Evolutionary conservation across 306 rosid genomes (phyloP), one percentile per base, ranked within the genome.

Genomic region (Vigna radiata): DNA sequence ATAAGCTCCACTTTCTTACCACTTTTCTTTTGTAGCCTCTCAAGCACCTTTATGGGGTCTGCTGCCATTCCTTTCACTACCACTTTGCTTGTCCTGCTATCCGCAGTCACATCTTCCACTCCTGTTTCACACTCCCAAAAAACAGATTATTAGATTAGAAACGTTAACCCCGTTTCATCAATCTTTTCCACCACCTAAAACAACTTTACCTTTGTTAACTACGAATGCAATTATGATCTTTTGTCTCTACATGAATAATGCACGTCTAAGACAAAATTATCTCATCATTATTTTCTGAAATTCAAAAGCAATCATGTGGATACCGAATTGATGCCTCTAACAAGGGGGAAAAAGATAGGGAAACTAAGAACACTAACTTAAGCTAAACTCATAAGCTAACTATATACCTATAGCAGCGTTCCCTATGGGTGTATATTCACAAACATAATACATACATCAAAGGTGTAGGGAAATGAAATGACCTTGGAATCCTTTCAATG

Each of bases 401-500:
- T 46, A 50, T 46, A 50, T 7, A 25, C 27, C 56, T 2, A 43
- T 43, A 43, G 48, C 9, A 10, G 13, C 48, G 2, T 8, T 41
- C 46, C 46, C 10, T 2, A 41, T 9, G 46, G 2, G 46, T 43
- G 48, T 14, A 2, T 43, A 41, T 4, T 18, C n/a, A 39, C 31
- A n/a, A 64, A 17, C 70, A 72, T 21, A 15, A 75, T 12, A 59
- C 9, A 7, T 4, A 11, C n/a, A n/a, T n/a, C n/a, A 12, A 29
- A 12, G 49, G 13, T 16, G 10, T n/a, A 67, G 16, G 29, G 80
- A 73, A 63, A 25, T 25, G 27, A 66, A 63, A 66, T 73, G 25
- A 90, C 98, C 98, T 88, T 90, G 86, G 76, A 90, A 90, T 60
- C 96, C 94, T 82, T 85, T 93, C 68, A 93, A 83, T 50, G 98